Percentiles rank a stretch among this genome's conserved stretches.
These are phyloP conservation scores for Colletotrichum sp. DNA, from an alignment of 2,329 filamentous ascomycete genomes.

Conservation along the genomic window DNA sequence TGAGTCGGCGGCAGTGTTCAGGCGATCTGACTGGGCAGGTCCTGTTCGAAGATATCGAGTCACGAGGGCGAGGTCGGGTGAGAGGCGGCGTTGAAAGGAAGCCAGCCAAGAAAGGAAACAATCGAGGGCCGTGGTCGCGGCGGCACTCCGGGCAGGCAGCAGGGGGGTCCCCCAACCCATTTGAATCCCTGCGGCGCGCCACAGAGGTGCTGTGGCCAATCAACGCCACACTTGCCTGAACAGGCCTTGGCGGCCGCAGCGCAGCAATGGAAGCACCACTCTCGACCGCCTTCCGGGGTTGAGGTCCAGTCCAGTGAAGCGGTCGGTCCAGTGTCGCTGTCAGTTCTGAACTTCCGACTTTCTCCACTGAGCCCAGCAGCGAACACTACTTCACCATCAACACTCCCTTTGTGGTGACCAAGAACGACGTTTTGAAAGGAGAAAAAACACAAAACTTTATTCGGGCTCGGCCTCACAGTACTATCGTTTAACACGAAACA, in stretches of 20 bases:
- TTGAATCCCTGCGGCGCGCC: conserved; percentile 1
- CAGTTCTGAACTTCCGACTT: neutral
- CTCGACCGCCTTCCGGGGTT: neutral
- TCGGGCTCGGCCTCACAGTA: neutral
- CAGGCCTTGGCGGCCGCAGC: neutral
- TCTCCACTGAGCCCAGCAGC: neutral
- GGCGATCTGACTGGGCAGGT: neutral
- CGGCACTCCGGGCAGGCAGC: conserved; percentile 12
- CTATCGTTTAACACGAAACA: neutral
- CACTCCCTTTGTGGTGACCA: neutral
- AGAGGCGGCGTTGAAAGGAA: neutral
- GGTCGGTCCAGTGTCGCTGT: neutral
- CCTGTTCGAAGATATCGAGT: conserved; percentile 9
- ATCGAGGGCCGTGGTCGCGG: conserved; percentile 4
- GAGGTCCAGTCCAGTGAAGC: neutral
- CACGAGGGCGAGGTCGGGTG: conserved; percentile 19
- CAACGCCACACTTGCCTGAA: conserved; percentile 1
- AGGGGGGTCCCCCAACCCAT: neutral
- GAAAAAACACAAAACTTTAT: neutral
- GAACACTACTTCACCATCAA: neutral
- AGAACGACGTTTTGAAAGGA: neutral
- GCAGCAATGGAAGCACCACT: neutral
- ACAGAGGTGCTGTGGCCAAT: neutral
- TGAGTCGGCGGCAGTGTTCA: neutral
- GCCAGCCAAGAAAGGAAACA: conserved; percentile 12